Evolutionary conservation across 257 asterid species (phyloP).

Genomic region (Fraxinus cuspidata): DNA sequence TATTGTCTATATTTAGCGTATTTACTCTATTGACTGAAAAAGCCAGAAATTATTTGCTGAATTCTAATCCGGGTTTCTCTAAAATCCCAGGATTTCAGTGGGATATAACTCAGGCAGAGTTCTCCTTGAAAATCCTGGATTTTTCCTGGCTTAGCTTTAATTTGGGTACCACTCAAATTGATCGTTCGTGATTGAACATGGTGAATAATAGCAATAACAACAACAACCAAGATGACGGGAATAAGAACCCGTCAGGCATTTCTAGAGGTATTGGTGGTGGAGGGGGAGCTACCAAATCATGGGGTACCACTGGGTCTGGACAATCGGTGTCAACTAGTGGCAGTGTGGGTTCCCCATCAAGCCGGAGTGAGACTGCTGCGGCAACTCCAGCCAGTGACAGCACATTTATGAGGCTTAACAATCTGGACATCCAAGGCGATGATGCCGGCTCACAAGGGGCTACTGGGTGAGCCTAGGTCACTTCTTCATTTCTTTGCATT

Average conservation of each 20-base stretch:
- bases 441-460: constrained; percentile 89
- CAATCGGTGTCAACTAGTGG: constrained; percentile 95
- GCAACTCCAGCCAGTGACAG: constrained; percentile 69
- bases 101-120: background rate
- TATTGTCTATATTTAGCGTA: constrained; percentile 2
- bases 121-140: constrained; percentile 14
- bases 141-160: background rate
- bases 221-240: constrained; percentile 60
- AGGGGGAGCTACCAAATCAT: constrained; percentile 75
- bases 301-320: constrained; percentile 88
- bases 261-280: constrained; percentile 55
- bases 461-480: constrained; percentile 60
- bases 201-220: constrained; percentile 48
- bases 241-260: constrained; percentile 49
- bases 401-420: constrained; percentile 60
- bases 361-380: constrained; percentile 84
- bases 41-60: constrained; percentile 18
- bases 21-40: constrained; percentile 7
- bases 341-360: constrained; percentile 90
- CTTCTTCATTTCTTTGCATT: constrained; percentile 1
- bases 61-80: constrained; percentile 28
- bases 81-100: constrained; percentile 9
- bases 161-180: constrained; percentile 15
- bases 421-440: constrained; percentile 81
- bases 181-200: constrained; percentile 50